Base-by-base conservation (phyloP, 192 early-diverging fungal species). In the Pilobolus umbonatus region DNA sequence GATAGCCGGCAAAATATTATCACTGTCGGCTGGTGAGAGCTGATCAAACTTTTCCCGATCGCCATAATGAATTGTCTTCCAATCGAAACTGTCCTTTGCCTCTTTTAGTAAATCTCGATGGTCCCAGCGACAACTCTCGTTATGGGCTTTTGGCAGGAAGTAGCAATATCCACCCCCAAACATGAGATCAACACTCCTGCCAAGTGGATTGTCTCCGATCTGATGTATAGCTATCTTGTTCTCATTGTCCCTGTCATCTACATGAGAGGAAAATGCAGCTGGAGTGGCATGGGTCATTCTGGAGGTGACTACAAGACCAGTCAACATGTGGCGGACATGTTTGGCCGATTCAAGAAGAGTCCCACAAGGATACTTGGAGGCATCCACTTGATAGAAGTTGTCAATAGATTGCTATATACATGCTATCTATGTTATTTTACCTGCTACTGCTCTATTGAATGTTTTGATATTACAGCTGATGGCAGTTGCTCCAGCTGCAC, bases 401-500 rank as follows among this genome's bases (percentile, higher is more conserved):
- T 12, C 7, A 15, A 21, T 5, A 25, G 6, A 38, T 55, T 57
- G 5, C 3, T 40, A 26, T n/a, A 52, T 14, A 6, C 34, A 0
- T 45, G 30, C 35, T 40, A 22, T 53, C 45, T 44, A 44, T 56
- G 29, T 31, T 26, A 39, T 47, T 7, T 31, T 77, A 71, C 94
- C 93, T 58, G 74, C 92, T 57, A 99, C 92, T 10, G 91, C 97
- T 30, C 87, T 89, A 70, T 99, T 99, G 74, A 93, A 97, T 1
- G 92, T 78, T 73, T 99, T 99, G 28, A 84, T 65, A 12, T 75
- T 85, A 68, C 95, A 98, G 14, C 93, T 79, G 62, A 92, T 98
- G 2, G 97, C 97, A 1, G 97, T 99, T 0, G 95, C 97, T 8
- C 95, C 97, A 24, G 97, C 95, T 9, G 97, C 97, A 38, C 89